A percentile compares a stretch with the other conserved stretches of the same genome.
Evolutionary conservation across 768 basidiomycete species (phyloP).

Genomic region (Tulasnella sp.): DNA sequence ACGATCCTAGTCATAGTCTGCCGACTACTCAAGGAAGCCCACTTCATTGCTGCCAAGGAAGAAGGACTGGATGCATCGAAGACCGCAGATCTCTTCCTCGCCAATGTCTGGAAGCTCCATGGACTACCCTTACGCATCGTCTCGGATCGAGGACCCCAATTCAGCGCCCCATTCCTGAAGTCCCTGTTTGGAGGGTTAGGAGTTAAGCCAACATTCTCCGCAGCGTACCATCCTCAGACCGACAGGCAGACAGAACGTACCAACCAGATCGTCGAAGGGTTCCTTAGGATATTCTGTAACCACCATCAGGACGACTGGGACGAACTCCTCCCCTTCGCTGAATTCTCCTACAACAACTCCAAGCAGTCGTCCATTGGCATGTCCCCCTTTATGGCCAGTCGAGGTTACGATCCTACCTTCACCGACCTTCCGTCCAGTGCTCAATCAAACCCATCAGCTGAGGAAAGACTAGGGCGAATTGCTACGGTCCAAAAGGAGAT

Average conservation of each 20-base stretch:
- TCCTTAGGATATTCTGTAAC: neutral
- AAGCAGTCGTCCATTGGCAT: neutral
- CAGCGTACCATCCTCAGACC: too few relatives aligned
- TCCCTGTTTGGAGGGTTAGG: neutral
- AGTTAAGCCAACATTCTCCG: neutral
- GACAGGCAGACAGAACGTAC: slow-evolving; percentile 30
- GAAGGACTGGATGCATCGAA: slow-evolving; percentile 37
- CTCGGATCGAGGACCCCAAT: too few relatives aligned
- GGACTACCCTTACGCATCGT: slow-evolving; percentile 12
- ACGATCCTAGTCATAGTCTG: neutral
- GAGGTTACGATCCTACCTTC: neutral
- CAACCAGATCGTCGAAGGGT: slow-evolving; percentile 33
- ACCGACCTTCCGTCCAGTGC: too few relatives aligned
- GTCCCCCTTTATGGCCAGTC: slow-evolving; percentile 1
- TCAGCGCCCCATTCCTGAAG: slow-evolving; percentile 13
- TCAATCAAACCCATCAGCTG: neutral
- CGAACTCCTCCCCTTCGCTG: neutral
- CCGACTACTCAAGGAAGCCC: neutral
- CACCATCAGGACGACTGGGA: neutral
- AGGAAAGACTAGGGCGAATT: neutral
- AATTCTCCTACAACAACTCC: neutral
- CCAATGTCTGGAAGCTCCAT: slow-evolving; percentile 38
- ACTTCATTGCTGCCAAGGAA: too few relatives aligned
- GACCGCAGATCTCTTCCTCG: slow-evolving; percentile 41
- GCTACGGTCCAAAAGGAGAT: neutral